Evolutionary conservation across 495 filamentous ascomycete genomes (phyloP), one percentile per base, ranked within the genome.

Genomic region (Neurospora cerealis): DNA sequence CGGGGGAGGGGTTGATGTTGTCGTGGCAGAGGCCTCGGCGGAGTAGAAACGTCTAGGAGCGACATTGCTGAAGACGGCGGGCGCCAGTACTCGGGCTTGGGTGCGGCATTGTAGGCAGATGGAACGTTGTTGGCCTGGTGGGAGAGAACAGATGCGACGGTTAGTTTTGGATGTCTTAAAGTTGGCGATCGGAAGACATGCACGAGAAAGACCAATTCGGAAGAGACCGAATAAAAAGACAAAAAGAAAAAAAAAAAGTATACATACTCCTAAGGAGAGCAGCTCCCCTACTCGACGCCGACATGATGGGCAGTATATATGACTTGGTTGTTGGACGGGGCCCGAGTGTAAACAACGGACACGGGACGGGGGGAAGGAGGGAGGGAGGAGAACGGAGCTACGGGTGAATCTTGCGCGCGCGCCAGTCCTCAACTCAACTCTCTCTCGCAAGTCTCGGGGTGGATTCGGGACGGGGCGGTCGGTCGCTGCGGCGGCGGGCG

Each of bases 231-330:
- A 11, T 9, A 39, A 10, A 38, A 38, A 11, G 38, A 39, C 9
- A 9, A 39, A 39, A 19, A 37, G 38, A 42, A 32, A 73, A 28
- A 15, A 60, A 60, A 34, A 34, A 17, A 38, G n/a, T 44, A 36
- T 74, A 71, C 81, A 77, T 78, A 85, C 81, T 79, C 80, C 78
- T 82, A 74, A 87, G 78, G 71, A 87, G 76, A 32, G 81, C 80
- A 70, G 82, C 79, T 70, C 87, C 86, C 83, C 86, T 86, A 81
- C 87, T 85, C 69, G 83, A 80, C 73, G 83, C 82, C 74, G 85
- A 82, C 86, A 88, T 88, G 73, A 75, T 84, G 71, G 75, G 73
- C 46, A 70, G 73, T 75, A 70, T 39, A 17, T 72, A 40, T 40
- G 48, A 70, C 72, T 76, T 41, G 66, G 54, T 73, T 39, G 19